A percentile compares a stretch with the other conserved stretches of the same genome.
These are phyloP conservation scores for Kalanchoe fedtschenkoi DNA, from an alignment of 164 flowering plant species.

Conservation along the genomic window DNA sequence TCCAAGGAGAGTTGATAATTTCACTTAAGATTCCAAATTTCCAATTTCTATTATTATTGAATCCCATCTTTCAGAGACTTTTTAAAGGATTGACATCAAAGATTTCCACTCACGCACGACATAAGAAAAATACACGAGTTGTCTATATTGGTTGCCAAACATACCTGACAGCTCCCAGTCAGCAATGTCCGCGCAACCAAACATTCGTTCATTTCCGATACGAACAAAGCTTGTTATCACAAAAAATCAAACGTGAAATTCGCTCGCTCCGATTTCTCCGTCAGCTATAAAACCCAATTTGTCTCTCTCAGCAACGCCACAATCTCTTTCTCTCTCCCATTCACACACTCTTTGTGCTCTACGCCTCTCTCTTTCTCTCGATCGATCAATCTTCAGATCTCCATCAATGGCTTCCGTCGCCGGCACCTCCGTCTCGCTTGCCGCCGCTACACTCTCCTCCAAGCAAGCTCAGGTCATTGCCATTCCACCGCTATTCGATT, in stretches of 20 bases:
- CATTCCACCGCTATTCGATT: neutral
- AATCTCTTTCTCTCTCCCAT: neutral
- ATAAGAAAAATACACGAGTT: too few relatives aligned
- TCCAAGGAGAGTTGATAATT: too few relatives aligned
- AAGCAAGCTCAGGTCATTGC: neutral
- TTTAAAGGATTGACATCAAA: too few relatives aligned
- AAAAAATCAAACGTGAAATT: neutral
- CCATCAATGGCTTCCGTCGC: neutral
- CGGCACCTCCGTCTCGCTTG: neutral
- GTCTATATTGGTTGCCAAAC: too few relatives aligned
- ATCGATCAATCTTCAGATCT: neutral
- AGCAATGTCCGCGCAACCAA: neutral
- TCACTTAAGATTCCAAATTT: too few relatives aligned
- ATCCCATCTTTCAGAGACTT: too few relatives aligned
- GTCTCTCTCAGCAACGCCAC: neutral
- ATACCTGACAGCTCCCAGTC: too few relatives aligned
- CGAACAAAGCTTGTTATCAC: neutral
- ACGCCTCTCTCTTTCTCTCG: slow-evolving; percentile 3
- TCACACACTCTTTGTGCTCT: slow-evolving; percentile 3
- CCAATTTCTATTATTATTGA: too few relatives aligned
- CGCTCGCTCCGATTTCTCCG: neutral
- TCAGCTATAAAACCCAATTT: neutral
- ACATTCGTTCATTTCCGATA: neutral
- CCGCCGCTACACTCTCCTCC: slow-evolving; percentile 6
- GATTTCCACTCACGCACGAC: too few relatives aligned